Evolutionary conservation across 768 basidiomycete genomes (phyloP).

Genomic region (Panaeolus cyanescens): DNA sequence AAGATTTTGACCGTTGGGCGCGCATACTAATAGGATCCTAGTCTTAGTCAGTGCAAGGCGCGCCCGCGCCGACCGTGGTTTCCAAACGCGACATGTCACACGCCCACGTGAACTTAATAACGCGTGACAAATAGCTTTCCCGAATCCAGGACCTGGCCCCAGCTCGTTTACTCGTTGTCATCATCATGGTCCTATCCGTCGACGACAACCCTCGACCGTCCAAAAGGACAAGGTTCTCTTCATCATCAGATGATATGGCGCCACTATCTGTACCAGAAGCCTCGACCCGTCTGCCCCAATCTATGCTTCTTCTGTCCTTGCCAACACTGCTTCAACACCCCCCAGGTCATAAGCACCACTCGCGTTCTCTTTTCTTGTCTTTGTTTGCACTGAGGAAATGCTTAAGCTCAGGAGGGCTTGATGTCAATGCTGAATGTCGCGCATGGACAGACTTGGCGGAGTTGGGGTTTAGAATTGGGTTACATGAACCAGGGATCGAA

Average conservation of each 20-base stretch:
- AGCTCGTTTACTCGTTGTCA: not conserved
- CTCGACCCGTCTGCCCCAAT: constrained; percentile 30
- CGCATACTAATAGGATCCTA: too few relatives aligned
- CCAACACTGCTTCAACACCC: constrained; percentile 66
- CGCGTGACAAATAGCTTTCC: constrained; percentile 39
- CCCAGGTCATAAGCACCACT: constrained; percentile 58
- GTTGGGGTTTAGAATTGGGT: constrained; percentile 58
- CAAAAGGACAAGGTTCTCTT: constrained; percentile 3
- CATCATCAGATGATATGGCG: not conserved
- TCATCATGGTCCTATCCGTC: constrained; percentile 1
- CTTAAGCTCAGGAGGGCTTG: constrained; percentile 48
- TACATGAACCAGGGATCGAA: constrained; percentile 53
- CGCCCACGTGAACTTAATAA: not conserved
- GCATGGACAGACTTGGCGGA: constrained; percentile 75
- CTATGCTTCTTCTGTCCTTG: constrained; percentile 59
- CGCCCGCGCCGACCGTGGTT: too few relatives aligned
- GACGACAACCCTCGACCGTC: constrained; percentile 12
- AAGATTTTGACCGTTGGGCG: too few relatives aligned
- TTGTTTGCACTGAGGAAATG: constrained; percentile 58
- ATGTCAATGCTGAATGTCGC: constrained; percentile 63
- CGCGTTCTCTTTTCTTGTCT: constrained; percentile 57
- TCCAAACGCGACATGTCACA: constrained; percentile 11
- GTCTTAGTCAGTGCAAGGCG: too few relatives aligned
- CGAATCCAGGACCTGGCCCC: not conserved
- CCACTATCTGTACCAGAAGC: not conserved